Evolutionary conservation across 805 yeast species (phyloP), one percentile per base, ranked within the genome.

Genomic region (Candida yuanshanica): DNA sequence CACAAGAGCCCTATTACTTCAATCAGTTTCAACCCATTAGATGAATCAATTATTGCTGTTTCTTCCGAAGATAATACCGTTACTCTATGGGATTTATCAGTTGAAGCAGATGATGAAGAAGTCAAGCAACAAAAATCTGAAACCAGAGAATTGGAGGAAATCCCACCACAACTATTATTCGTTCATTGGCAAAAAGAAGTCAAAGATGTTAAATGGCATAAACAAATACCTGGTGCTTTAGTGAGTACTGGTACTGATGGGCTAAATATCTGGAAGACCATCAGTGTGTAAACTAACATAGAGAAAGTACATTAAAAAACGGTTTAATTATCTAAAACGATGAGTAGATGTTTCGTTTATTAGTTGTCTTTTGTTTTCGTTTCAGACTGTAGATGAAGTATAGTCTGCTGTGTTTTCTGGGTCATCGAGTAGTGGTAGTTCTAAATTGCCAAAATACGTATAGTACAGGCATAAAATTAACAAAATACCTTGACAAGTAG

Each of bases 171-270:
- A 65, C 72, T 93, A 55, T 69, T 93, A 60, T 93, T 93, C 67
- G 95, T 91, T 35, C 99, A 93, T 63, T 93, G 98, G 98, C 99
- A 93, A 69, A 81, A 81, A 54, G 95, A 93, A 57, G 97, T 91
- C 41, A 93, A 93, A 69, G 99, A 93, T 62, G 96, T 91, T 37
- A 85, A 95, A 66, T 93, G 99, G 99, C 96, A 91, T 65, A 79
- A 71, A 57, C 98, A 93, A 69, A 86, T 93, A 42, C 99, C 99
- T 3, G 99, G 99, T 36, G 82, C 95, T 51, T 74, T 93, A 58
- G 88, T 89, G 14, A 81, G 95, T 54, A 91, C 98, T 2, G 99
- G 99, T 50, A 82, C 91, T 27, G 97, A 91, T 56, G 99, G 99
- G 31, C 71, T 93, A 61, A 85, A 86, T 57, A 69, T 91, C 32